Base-by-base conservation (phyloP, 2,329 filamentous ascomycete genomes). In the Scleromitrula shiraiana region DNA sequence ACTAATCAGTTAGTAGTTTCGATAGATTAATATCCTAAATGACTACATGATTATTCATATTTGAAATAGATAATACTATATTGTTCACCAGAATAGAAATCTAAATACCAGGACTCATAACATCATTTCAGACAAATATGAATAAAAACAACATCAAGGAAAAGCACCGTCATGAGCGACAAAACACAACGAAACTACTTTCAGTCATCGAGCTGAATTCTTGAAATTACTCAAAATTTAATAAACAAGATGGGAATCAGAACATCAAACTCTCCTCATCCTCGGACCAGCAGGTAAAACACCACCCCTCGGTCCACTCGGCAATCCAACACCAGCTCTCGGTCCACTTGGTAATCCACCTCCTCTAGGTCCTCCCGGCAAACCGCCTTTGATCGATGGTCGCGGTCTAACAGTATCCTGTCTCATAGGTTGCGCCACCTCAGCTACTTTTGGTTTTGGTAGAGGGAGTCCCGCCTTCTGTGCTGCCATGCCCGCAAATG, bases 401-500 rank as follows among this genome's bases (percentile, higher is more conserved):
- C 46, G 30, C 9, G 22, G 19, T 1, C 9, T 29, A 30, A 50
- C 27, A 27, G 19, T 43, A 20, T 49, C n/a, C 6, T 26, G 44
- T 32, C 23, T 38, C 14, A 6, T 9, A 7, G 26, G 29, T 22
- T 32, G 38, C 27, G 24, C 23, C 7, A 20, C n/a, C 4, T 27
- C 23, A 10, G 19, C 1, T 35, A 7, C 2, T 7, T 12, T n/a
- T 5, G 22, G n/a, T 12, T 9, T 5, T 19, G 26, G 37, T 33
- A 29, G 37, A 27, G 44, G 37, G 23, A 26, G n/a, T 7, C 37
- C 35, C 9, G 33, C 32, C 35, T 40, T 55, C 37, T 53, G 35
- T n/a, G 47, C 32, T 8, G 53, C 53, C 38, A 55, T 36, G 0
- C 41, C 46, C 22, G 53, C 53, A 36, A 55, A 55, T 0, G 53